Evolutionary conservation across 768 basidiomycete species (phyloP).

Genomic region (Lactarius psammicola): DNA sequence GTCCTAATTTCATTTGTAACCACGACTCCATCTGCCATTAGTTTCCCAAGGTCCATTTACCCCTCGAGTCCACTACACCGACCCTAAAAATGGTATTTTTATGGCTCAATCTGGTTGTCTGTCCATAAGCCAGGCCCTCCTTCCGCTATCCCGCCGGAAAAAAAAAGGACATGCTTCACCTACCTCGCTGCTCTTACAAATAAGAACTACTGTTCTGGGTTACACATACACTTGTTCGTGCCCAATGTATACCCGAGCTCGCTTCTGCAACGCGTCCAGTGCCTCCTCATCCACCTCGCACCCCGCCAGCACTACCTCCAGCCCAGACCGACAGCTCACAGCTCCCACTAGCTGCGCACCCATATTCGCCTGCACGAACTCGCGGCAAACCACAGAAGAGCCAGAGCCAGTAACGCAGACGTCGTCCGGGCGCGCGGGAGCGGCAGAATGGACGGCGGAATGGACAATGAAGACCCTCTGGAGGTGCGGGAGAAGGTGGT

Average conservation of each 20-base stretch:
- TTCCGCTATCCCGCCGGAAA: too few relatives aligned
- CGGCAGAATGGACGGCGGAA: background rate
- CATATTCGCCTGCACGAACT: background rate
- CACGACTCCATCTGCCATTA: too few relatives aligned
- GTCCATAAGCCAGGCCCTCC: too few relatives aligned
- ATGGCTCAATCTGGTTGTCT: too few relatives aligned
- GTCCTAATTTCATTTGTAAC: too few relatives aligned
- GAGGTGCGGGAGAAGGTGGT: slow-evolving; percentile 6
- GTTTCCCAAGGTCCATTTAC: too few relatives aligned
- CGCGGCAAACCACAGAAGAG: background rate
- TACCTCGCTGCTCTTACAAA: too few relatives aligned
- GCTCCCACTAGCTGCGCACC: slow-evolving; percentile 6
- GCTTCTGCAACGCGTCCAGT: slow-evolving; percentile 7
- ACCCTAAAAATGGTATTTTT: too few relatives aligned
- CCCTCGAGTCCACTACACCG: too few relatives aligned
- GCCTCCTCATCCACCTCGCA: slow-evolving; percentile 9
- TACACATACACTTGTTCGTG: slow-evolving; percentile 18
- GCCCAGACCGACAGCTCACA: background rate
- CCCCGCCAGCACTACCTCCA: slow-evolving; percentile 11
- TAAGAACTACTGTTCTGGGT: background rate
- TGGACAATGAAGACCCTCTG: slow-evolving; percentile 5
- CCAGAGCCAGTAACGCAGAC: background rate
- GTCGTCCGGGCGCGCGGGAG: too few relatives aligned
- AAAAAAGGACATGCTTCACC: too few relatives aligned
- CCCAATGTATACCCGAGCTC: slow-evolving; percentile 3